Evolutionary conservation across 129 eudicot species (phyloP).

Genomic region (Helianthus tuberosus): DNA sequence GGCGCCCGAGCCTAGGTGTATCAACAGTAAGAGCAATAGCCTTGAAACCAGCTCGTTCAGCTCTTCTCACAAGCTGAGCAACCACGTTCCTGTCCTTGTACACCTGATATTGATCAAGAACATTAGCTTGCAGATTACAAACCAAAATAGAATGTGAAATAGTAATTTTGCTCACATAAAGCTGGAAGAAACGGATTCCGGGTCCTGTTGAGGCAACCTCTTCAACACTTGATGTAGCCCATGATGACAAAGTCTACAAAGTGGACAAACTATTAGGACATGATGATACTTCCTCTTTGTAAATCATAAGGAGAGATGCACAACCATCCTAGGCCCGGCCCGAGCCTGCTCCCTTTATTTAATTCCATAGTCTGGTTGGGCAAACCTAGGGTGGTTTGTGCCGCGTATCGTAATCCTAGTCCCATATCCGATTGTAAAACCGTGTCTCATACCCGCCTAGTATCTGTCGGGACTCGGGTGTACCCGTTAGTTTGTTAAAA

Average conservation of each 20-base stretch:
- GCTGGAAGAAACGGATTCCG: slow-evolving; percentile 97
- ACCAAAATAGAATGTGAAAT: not conserved
- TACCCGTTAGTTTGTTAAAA: too few species aligned
- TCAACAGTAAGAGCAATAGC: slow-evolving; percentile 99
- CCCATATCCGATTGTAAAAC: not conserved
- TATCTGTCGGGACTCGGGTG: not conserved
- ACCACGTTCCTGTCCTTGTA: slow-evolving; percentile 89
- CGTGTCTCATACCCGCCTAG: not conserved
- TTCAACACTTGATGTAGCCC: slow-evolving; percentile 50
- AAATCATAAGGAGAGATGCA: not conserved
- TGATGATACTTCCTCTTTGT: not conserved
- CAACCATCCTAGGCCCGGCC: too few species aligned
- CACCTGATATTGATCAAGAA: slow-evolving; percentile 48
- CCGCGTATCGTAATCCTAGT: too few species aligned
- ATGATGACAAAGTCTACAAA: slow-evolving; percentile 43
- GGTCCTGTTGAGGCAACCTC: slow-evolving; percentile 71
- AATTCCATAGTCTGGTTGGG: too few species aligned
- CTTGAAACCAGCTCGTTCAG: slow-evolving; percentile 92
- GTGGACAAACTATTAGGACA: slow-evolving; percentile 5
- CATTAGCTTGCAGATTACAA: not conserved
- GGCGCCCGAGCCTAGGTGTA: slow-evolving; percentile 91
- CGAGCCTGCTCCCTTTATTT: too few species aligned
- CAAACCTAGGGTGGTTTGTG: not conserved
- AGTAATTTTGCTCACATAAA: slow-evolving; percentile 64
- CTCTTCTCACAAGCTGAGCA: slow-evolving; percentile 91